A percentile compares a stretch with the other conserved stretches of the same genome.
Conservation (phyloP, 2,329 filamentous ascomycete genomes). For the Ceratocystis destructans region DNA sequence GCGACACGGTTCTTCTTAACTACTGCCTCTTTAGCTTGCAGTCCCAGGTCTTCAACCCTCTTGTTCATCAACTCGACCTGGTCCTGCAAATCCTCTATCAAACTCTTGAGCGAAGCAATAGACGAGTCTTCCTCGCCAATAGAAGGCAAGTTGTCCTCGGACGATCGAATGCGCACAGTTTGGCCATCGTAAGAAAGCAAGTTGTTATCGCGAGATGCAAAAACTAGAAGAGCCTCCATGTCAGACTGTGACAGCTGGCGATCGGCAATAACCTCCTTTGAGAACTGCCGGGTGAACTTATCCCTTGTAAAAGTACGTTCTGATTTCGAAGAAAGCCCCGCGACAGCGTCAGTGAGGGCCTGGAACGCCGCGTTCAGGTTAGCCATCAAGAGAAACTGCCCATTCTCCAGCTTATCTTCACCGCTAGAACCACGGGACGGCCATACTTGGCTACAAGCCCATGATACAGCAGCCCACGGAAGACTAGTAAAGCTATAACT, state of each 20-base stretch:
- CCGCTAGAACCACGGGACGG: conserved; percentile 36
- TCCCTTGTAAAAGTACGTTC: conserved; percentile 55
- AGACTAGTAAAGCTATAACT: conserved; percentile 50
- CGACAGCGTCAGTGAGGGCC: conserved; percentile 35
- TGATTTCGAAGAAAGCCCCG: conserved; percentile 36
- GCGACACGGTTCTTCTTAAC: conserved; percentile 56
- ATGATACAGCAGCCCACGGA: conserved; percentile 57
- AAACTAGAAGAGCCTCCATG: conserved; percentile 54
- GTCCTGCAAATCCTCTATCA: conserved; percentile 60
- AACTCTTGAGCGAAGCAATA: conserved; percentile 69
- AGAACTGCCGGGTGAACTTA: conserved; percentile 48
- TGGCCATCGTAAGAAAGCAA: conserved; percentile 46
- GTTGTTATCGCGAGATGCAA: conserved; percentile 53
- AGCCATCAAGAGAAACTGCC: conserved; percentile 50
- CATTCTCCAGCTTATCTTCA: conserved; percentile 44
- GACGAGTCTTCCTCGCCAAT: conserved; percentile 69
- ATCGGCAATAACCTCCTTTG: conserved; percentile 36
- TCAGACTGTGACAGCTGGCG: conserved; percentile 47
- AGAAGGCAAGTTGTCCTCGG: conserved; percentile 23
- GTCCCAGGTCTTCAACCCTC: conserved; percentile 52
- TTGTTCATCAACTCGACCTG: conserved; percentile 54
- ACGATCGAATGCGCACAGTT: conserved; percentile 58
- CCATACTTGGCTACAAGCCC: conserved; percentile 60
- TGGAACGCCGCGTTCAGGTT: conserved; percentile 48
- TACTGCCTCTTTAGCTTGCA: conserved; percentile 56